Base-by-base conservation (phyloP, 805 yeast genomes). In the Candida suzukii region DNA sequence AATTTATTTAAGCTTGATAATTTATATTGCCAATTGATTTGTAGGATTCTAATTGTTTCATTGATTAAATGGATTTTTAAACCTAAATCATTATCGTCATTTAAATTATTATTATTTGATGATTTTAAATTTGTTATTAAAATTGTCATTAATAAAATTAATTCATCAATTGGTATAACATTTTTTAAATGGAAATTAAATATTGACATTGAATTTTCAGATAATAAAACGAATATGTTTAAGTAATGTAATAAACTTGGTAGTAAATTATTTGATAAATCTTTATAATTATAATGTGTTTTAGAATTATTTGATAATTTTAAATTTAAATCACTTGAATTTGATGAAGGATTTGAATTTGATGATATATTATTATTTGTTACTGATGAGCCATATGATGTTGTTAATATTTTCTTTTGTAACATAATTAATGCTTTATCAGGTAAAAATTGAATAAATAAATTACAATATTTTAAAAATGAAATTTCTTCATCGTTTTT, bases 171-270 rank as follows among this genome's bases (percentile, higher is more conserved):
- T 3, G 84, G 84, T 37, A 78, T 68, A n/a, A 76, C 74, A 35
- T 80, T 64, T 50, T 77, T 71, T 38, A 77, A 66, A 46, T 76
- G 78, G 83, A 83, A 78, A 48, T 77, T 78, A 54, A 64, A 78
- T 42, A 70, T 49, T 22, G 40, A 35, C 48, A 52, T 41, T 13
- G 41, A 42, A 20, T 43, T 41, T 46, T 74, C 73, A 42, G 72
- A 71, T 46, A 73, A 68, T 52, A 72, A 70, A 44, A 74, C 57
- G 50, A 77, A 78, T 44, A 74, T 76, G 48, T 73, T 73, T 46
- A 78, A 57, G 47, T 74, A 76, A 49, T 78, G 83, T 35, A 78
- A 51, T 11, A 78, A 65, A 2, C 79, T 69, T 1, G 83, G 82
- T 29, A 78, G 66, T 45, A 78, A 56, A 54, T 76, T 77, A 47